phyloP scores from a whole-genome alignment of 2,329 filamentous ascomycete species.

The Colletotrichum caudatum region DNA sequence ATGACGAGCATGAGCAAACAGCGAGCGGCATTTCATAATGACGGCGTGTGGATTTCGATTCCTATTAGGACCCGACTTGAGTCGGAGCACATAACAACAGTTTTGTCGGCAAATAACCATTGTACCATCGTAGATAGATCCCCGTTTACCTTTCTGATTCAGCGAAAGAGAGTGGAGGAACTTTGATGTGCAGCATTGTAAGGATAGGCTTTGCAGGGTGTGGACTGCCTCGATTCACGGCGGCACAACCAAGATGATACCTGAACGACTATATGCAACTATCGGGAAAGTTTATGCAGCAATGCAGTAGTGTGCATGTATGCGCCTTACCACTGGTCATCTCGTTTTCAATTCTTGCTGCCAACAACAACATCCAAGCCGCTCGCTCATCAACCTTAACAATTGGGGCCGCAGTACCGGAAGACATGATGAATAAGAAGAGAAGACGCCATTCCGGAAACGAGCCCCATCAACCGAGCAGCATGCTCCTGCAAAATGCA shows the following conservation, averaged over 20 bases:
- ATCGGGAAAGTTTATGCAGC: neutral
- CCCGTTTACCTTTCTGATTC: neutral
- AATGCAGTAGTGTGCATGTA: neutral
- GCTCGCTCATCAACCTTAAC: neutral
- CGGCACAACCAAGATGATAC: neutral
- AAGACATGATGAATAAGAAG: slow-evolving; percentile 6
- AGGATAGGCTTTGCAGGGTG: no score
- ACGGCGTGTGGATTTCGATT: slow-evolving; percentile 2
- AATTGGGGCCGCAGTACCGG: neutral
- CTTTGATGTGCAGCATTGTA: no score
- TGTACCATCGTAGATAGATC: neutral
- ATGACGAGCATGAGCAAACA: slow-evolving; percentile 26
- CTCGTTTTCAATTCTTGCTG: neutral
- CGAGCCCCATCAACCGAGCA: slow-evolving; percentile 31
- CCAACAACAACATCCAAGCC: neutral
- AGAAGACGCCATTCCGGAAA: slow-evolving; percentile 27
- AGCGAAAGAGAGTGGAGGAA: no score
- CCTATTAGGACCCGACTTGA: neutral
- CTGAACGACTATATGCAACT: neutral
- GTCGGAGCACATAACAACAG: neutral
- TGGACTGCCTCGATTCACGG: neutral
- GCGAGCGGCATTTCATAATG: slow-evolving; percentile 19
- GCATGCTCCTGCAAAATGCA: neutral
- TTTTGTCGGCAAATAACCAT: neutral
- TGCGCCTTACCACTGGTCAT: no score